Base-by-base conservation (phyloP, 164 flowering plant genomes). In the Akebia trifoliata region DNA sequence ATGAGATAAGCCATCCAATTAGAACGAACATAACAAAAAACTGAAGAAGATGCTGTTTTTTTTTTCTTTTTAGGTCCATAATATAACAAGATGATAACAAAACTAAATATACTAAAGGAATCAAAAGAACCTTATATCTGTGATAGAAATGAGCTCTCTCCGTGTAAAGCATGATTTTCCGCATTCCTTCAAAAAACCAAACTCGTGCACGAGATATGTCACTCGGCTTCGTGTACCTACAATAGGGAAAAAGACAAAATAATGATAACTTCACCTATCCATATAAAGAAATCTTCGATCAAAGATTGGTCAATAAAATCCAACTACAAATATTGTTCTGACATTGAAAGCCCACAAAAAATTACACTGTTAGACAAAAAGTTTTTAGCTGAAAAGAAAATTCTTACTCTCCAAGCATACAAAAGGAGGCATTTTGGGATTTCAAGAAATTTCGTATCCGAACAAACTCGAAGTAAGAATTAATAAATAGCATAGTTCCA, bases 91-190 rank as follows among this genome's bases (percentile, higher is more conserved):
- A n/a, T n/a, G n/a, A n/a, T n/a, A n/a, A n/a, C n/a, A n/a, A n/a
- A n/a, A n/a, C n/a, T n/a, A n/a, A n/a, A n/a, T n/a, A n/a, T n/a
- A n/a, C n/a, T n/a, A n/a, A n/a, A n/a, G n/a, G n/a, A 37, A 11
- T n/a, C 12, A 8, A 30, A 54, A 57, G 26, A 39, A 92, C 97
- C 97, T 93, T 93, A 62, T 86, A 93, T 83, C 99, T 74, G 66
- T 76, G 84, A 72, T 84, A 90, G 70, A 90, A 93, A 67, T 90
- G 96, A 62, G 84, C 76, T 67, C 99, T 78, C 71, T 93, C 96
- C 10, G 92, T 87, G 75, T 87, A 93, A 40, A 90, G 83, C 88
- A 90, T 81, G 48, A 93, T 87, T 65, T 86, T 87, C 56, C 76
- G 63, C 26, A 49, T 71, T 43, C 96, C 92, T 62, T 84, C 75